These are phyloP conservation scores for Ceratocystis colombiana DNA, from an alignment of 2,329 filamentous ascomycete genomes.

Conservation along the genomic window DNA sequence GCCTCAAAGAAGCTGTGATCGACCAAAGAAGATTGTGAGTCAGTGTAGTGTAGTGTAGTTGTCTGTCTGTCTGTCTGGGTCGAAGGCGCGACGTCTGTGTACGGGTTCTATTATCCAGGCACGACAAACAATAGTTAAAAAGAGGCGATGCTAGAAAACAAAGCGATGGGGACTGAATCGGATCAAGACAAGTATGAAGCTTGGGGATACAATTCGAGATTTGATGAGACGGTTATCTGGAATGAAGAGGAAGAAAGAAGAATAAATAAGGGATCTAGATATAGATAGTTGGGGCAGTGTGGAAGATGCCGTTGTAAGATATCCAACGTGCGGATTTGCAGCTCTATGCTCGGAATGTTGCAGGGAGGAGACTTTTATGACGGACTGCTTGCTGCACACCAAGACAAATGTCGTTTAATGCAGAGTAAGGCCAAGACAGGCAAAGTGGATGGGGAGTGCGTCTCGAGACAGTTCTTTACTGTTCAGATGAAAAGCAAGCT, in stretches of 20 bases:
- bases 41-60: not conserved
- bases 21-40: not conserved
- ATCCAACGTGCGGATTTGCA: not conserved
- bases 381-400: not conserved
- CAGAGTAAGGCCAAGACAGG: not conserved
- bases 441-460: not conserved
- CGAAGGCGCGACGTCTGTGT: not conserved
- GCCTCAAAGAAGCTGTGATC: not conserved
- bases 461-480: not conserved
- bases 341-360: not conserved
- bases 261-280: slow-evolving; percentile 5
- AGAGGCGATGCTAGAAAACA: not conserved
- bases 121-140: not conserved
- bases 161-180: not conserved
- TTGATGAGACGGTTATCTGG: too few relatives aligned
- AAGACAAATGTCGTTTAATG: not conserved
- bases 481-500: not conserved
- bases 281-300: not conserved
- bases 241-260: not conserved
- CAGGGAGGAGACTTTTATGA: slow-evolving; percentile 1
- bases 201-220: too few relatives aligned
- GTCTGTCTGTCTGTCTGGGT: not conserved
- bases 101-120: not conserved
- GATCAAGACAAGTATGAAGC: too few relatives aligned
- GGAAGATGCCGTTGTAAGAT: not conserved